phyloP scores from a whole-genome alignment of 768 basidiomycete species.

The Cyclocybe aegerita region DNA sequence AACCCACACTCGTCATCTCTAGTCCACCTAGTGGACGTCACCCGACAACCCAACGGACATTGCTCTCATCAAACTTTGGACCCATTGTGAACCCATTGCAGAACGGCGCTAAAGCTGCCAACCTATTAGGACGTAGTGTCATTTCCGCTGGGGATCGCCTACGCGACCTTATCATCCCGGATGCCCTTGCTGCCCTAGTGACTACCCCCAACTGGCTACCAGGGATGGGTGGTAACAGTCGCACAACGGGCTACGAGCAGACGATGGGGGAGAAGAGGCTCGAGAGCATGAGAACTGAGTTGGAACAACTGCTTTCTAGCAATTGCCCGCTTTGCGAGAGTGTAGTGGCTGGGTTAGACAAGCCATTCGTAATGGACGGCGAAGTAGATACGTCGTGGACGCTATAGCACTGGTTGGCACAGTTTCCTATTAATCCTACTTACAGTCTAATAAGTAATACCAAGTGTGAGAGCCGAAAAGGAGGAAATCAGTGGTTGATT shows the following conservation, averaged over 20 bases:
- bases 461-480: conserved; percentile 9
- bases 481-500: conserved; percentile 57
- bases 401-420: conserved; percentile 38
- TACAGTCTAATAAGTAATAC: conserved; percentile 11
- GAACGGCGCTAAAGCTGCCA: conserved; percentile 64
- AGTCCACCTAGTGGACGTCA: conserved; percentile 37
- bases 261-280: conserved; percentile 53
- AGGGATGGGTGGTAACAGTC: conserved; percentile 56
- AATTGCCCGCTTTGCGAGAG: conserved; percentile 94
- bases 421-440: conserved; percentile 6
- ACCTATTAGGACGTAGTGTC: conserved; percentile 73
- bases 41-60: conserved; percentile 48
- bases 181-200: conserved; percentile 85
- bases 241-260: conserved; percentile 47
- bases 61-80: conserved; percentile 76
- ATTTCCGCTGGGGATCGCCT: conserved; percentile 88
- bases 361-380: conserved; percentile 78
- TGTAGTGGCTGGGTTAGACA: conserved; percentile 82
- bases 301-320: conserved; percentile 87
- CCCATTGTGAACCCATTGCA: conserved; percentile 51
- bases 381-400: conserved; percentile 81
- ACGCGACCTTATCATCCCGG: conserved; percentile 91
- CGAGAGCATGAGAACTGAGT: conserved; percentile 75
- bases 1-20: conserved; percentile 23
- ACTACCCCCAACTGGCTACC: conserved; percentile 78